These are phyloP conservation scores for Ajuga chamaepitys DNA, from an alignment of 257 asterid species.

Conservation along the genomic window DNA sequence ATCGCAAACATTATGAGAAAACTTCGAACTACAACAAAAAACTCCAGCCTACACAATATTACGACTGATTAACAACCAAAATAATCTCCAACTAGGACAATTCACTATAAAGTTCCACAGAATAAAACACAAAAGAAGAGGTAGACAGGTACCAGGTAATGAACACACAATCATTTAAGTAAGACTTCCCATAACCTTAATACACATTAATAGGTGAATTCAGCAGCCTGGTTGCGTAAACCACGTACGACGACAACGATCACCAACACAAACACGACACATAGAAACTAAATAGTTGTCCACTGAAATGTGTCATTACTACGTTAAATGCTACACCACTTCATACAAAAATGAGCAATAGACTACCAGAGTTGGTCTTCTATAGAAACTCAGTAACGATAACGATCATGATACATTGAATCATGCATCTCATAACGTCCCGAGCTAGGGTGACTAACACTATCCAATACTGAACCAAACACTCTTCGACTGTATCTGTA, in stretches of 20 bases:
- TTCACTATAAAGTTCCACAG: not conserved
- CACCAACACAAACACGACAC: not conserved
- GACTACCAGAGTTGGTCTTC: conserved; percentile 26
- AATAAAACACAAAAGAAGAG: not conserved
- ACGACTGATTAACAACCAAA: not conserved
- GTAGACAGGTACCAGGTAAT: not conserved
- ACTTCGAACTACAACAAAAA: not conserved
- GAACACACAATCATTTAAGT: not conserved
- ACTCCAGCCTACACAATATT: not conserved
- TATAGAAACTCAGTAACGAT: conserved; percentile 22
- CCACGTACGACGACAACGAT: conserved; percentile 1
- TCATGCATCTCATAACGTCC: conserved; percentile 48
- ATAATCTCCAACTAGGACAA: not conserved
- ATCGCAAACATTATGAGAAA: no score
- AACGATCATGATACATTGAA: conserved; percentile 31
- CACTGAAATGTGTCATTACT: conserved; percentile 10
- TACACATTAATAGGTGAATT: conserved; percentile 3
- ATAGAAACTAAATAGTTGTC: conserved; percentile 6
- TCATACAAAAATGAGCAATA: conserved; percentile 16
- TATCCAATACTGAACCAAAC: conserved; percentile 58
- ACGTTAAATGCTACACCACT: conserved; percentile 19
- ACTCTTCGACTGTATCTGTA: conserved; percentile 58
- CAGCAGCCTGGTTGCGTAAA: not conserved
- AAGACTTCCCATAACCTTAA: not conserved
- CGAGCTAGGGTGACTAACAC: conserved; percentile 45